These are phyloP conservation scores for Linum usitatissimum DNA, from an alignment of 345 rosid genomes.

Conservation along the genomic window DNA sequence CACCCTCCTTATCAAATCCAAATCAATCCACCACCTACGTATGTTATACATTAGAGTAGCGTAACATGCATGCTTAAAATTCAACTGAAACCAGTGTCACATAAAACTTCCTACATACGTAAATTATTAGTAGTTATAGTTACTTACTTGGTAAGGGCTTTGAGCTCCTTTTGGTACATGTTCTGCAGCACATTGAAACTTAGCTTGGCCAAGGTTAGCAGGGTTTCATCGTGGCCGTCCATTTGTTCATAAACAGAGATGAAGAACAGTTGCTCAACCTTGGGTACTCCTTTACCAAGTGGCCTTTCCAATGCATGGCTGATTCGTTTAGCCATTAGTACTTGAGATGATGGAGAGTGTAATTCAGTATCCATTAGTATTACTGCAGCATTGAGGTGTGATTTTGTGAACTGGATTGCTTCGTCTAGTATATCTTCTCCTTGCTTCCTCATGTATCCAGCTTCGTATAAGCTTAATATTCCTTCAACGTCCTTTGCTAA, in stretches of 20 bases:
- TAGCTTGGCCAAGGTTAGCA: neutral
- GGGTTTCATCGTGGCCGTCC: neutral
- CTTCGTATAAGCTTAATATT: conserved; percentile 22
- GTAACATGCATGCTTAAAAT: neutral
- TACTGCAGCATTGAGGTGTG: no score
- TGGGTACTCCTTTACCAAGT: neutral
- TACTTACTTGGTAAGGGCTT: neutral
- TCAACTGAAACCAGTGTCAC: no score
- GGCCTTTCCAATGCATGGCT: neutral
- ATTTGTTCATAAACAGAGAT: neutral
- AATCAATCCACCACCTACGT: neutral
- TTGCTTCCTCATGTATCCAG: conserved; percentile 12
- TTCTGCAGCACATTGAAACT: neutral
- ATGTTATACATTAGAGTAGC: no score
- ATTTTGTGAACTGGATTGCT: neutral
- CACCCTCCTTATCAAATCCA: neutral
- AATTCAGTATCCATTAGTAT: no score
- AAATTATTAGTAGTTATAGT: no score
- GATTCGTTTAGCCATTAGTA: neutral
- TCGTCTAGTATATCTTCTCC: conserved; percentile 15
- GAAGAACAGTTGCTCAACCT: neutral
- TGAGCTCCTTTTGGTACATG: neutral
- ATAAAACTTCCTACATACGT: no score
- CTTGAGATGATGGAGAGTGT: neutral
- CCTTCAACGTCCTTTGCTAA: conserved; percentile 10